Evolutionary conservation across 345 rosid species (phyloP).

Genomic region (Pugionium dolabratum): DNA sequence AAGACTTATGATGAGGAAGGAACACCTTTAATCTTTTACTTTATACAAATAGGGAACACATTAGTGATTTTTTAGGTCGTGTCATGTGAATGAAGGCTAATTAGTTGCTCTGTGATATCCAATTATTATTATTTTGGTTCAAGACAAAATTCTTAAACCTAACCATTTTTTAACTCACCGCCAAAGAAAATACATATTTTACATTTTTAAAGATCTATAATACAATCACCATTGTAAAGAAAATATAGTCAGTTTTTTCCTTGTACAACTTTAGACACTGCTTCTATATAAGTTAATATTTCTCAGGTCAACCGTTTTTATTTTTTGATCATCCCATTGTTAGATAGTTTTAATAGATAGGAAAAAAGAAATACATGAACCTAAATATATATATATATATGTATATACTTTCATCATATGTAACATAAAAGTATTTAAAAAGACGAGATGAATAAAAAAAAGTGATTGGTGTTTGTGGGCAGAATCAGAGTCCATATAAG

Average conservation of each 20-base stretch:
- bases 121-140: constrained; percentile 11
- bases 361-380: too few species aligned
- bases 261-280: background rate
- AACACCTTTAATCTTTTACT: constrained; percentile 45
- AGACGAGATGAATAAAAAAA: background rate
- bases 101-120: constrained; percentile 29
- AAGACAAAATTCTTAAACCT: constrained; percentile 20
- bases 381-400: too few species aligned
- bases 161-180: constrained; percentile 23
- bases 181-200: background rate
- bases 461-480: constrained; percentile 35
- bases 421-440: too few species aligned
- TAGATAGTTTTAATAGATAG: too few species aligned
- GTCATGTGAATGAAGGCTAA: constrained; percentile 45
- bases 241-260: background rate
- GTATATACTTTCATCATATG: too few species aligned
- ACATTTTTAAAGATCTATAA: constrained; percentile 1
- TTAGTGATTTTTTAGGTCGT: constrained; percentile 57
- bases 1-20: constrained; percentile 38
- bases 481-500: constrained; percentile 13
- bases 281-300: too few species aligned
- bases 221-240: background rate
- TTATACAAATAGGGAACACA: constrained; percentile 48
- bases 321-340: too few species aligned
- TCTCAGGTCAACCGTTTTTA: too few species aligned